Base-by-base conservation (phyloP, 352 stramenopile species). In the Pythium rishiriense region DNA sequence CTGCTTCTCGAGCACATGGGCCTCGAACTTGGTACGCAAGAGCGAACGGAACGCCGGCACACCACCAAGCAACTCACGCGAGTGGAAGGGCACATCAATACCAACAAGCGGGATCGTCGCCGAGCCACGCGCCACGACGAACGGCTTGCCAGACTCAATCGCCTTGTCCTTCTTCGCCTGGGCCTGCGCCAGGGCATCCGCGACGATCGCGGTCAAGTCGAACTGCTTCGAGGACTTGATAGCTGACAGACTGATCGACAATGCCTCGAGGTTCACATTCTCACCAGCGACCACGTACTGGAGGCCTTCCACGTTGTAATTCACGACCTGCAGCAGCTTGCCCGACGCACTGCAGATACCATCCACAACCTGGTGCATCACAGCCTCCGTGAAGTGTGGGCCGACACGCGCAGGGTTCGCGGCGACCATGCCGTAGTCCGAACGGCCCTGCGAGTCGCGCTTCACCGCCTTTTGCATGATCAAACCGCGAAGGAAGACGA, bases 71-170 rank as follows among this genome's bases (percentile, higher is more conserved):
- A 97, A 75, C 67, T 93, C 81, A 42, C 81, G 66, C 25, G 87
- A 96, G 68, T 97, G 88, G 73, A 97, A 97, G n/a, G 88, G 88
- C 22, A 97, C 87, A 52, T 97, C 88, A 52, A 97, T 95, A 25
- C 87, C 87, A n/a, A 80, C 73, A 15, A 97, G 79, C 47, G 88
- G 88, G 42, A 97, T 94, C 0, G 88, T 97, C n/a, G 87, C 84
- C 11, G 76, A 58, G 4, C 88, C 85, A 73, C 80, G 74, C 9
- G 85, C 43, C 14, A 95, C 64, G 1, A 66, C 77, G 45, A 92
- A 91, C 25, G 75, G 75, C 71, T 82, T 79, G n/a, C 83, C 79
- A 26, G 51, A 64, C 49, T 78, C 73, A 8, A 76, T 62, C 41
- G 67, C 73, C 50, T 87, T 83, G 17, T 91, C 78, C 68, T 91